Evolutionary conservation across 1,139 yeast genomes (phyloP).

Genomic region (Dujonia santamariae): DNA sequence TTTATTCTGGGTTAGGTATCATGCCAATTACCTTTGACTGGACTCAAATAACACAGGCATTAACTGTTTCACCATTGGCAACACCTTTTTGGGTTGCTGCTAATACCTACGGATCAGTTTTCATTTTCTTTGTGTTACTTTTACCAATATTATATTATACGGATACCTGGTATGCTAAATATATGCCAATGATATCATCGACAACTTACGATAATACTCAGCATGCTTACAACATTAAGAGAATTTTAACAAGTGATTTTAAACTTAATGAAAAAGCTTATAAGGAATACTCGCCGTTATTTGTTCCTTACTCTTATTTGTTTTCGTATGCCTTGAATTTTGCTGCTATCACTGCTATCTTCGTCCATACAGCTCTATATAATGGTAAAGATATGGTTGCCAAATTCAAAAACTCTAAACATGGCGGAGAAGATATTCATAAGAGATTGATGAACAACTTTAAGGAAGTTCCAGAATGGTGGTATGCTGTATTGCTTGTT

Average conservation of each 20-base stretch:
- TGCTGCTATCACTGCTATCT: conserved; percentile 61
- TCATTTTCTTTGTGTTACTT: conserved; percentile 42
- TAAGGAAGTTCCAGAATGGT: conserved; percentile 39
- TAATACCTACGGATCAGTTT: conserved; percentile 46
- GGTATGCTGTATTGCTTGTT: conserved; percentile 30
- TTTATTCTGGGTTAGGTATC: conserved; percentile 61
- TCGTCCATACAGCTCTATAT: conserved; percentile 36
- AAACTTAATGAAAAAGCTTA: conserved; percentile 51
- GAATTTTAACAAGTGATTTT: conserved; percentile 38
- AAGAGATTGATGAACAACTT: conserved; percentile 33
- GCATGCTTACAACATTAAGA: conserved; percentile 30
- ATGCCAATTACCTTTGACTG: conserved; percentile 49
- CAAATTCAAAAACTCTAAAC: conserved; percentile 22
- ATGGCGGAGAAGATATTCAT: conserved; percentile 38
- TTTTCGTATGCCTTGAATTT: conserved; percentile 61
- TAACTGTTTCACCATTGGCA: conserved; percentile 61
- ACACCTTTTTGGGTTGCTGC: conserved; percentile 61
- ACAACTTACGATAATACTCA: conserved; percentile 39
- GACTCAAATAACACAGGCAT: conserved; percentile 47
- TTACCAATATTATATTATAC: conserved; percentile 42
- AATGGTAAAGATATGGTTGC: conserved; percentile 40
- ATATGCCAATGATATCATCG: conserved; percentile 41
- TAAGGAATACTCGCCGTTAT: conserved; percentile 55
- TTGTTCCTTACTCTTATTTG: conserved; percentile 59
- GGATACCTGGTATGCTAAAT: conserved; percentile 43